phyloP scores from a whole-genome alignment of 805 yeast genomes.

The Yarrowia divulgata region DNA sequence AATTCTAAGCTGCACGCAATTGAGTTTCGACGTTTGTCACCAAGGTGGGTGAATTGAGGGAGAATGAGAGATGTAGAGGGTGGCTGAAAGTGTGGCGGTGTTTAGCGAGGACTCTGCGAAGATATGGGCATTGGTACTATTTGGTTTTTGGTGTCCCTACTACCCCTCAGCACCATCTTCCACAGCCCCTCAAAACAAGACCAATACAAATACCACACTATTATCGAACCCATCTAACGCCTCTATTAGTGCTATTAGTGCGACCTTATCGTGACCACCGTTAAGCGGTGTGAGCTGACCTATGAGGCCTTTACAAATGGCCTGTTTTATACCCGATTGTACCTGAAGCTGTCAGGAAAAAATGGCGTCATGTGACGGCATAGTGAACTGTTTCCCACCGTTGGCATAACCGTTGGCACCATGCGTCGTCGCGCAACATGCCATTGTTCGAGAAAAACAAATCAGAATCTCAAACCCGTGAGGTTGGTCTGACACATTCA shows the following conservation, averaged over 20 bases:
- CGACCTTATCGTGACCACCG: constrained; percentile 10
- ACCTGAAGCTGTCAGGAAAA: background rate
- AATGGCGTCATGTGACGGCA: constrained; percentile 33
- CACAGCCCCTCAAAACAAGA: background rate
- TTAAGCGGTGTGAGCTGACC: constrained; percentile 1
- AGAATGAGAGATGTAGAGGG: background rate
- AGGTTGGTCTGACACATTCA: background rate
- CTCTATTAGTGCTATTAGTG: background rate
- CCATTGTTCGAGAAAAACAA: background rate
- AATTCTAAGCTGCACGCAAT: background rate
- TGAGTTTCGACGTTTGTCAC: constrained; percentile 8
- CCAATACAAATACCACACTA: background rate
- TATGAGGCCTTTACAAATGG: constrained; percentile 18
- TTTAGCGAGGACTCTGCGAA: too few species aligned
- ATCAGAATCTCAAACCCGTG: background rate
- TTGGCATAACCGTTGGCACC: constrained; percentile 11
- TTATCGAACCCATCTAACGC: background rate
- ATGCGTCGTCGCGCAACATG: background rate
- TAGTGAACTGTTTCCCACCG: background rate
- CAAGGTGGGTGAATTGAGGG: background rate
- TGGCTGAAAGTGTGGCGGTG: constrained; percentile 1
- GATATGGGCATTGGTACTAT: too few species aligned
- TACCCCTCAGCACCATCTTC: too few species aligned
- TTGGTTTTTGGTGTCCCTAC: too few species aligned
- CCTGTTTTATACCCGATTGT: background rate